Evolutionary conservation across 805 yeast genomes (phyloP), one percentile per base, ranked within the genome.

Genomic region (Peterozyma toletana): DNA sequence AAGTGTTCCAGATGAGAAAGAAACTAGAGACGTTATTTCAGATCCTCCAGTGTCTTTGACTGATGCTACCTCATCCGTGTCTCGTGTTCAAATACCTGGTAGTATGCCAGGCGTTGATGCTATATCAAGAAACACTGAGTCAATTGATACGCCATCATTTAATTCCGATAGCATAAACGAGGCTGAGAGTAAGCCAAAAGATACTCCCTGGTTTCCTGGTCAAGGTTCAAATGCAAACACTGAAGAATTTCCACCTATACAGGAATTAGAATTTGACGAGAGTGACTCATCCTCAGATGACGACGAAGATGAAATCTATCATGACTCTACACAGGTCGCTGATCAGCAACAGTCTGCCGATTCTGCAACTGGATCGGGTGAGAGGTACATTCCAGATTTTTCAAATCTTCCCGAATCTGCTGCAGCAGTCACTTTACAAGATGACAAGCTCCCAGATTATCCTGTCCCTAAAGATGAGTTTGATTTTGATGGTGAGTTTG

Each of bases 211-310:
- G 13, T 44, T 44, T 33, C 43, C 52, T 30, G 44, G 49, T 17
- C 50, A 50, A 35, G 38, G 42, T 9, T 41, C 47, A 35, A 29
- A 27, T 10, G 31, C 21, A 35, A n/a, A 37, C 9, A 27, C 33
- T 30, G 71, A 68, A 11, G 86, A 80, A 50, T 80, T 80, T 51
- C 85, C 86, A 10, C 83, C 86, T 29, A 75, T 80, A 37, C 61
- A 68, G 49, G 82, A 81, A 50, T 56, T 78, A 30, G 74, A 77
- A 18, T 63, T 70, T 36, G 75, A 70, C 38, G 83, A 77, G 48
- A 71, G 75, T 46, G 74, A 70, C 16, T 70, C 78, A 3, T 66
- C 75, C 10, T 66, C 62, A 37, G 64, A 58, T 3, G 68, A 63
- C 13, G 64, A 61, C 17, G 69, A 65, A 17, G 72, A 70, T 21